phyloP scores from a whole-genome alignment of 176 grass and related monocot species.

The Musa beccarii region DNA sequence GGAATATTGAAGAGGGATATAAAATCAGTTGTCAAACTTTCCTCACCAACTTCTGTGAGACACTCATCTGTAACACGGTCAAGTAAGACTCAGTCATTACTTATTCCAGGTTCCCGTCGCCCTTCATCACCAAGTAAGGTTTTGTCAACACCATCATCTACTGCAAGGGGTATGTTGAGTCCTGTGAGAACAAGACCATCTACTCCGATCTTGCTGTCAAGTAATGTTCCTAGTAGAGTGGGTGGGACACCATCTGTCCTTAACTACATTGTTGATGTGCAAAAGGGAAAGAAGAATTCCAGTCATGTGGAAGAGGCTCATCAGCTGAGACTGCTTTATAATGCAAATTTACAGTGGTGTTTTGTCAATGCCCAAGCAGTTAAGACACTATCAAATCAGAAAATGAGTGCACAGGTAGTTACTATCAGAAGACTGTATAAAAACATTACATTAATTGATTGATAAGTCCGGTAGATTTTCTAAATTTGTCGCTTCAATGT shows the following conservation, averaged over 20 bases:
- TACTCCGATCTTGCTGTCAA: conserved; percentile 66
- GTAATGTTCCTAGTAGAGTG: conserved; percentile 30
- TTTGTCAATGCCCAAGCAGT: conserved; percentile 83
- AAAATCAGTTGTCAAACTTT: conserved; percentile 27
- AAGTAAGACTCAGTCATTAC: not conserved
- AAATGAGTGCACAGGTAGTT: conserved; percentile 78
- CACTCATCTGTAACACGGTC: not conserved
- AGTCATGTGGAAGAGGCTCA: conserved; percentile 77
- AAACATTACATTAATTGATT: not conserved
- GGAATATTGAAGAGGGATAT: conserved; percentile 34
- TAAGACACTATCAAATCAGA: conserved; percentile 61
- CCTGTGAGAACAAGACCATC: conserved; percentile 42
- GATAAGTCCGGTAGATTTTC: not conserved
- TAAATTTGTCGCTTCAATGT: not conserved
- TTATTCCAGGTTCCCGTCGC: not conserved
- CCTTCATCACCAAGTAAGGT: conserved; percentile 4
- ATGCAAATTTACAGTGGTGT: conserved; percentile 72
- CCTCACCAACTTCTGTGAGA: conserved; percentile 32
- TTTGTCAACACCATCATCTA: not conserved
- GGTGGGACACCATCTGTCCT: conserved; percentile 45
- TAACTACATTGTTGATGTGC: conserved; percentile 58
- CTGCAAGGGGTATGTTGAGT: not conserved
- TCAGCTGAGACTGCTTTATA: conserved; percentile 72
- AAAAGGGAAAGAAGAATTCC: conserved; percentile 64
- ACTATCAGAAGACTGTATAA: not conserved